A percentile compares a stretch with the other conserved stretches of the same genome.
phyloP scores from a whole-genome alignment of 371 early-diverging fungal genomes.

The Mucor saturninus region DNA sequence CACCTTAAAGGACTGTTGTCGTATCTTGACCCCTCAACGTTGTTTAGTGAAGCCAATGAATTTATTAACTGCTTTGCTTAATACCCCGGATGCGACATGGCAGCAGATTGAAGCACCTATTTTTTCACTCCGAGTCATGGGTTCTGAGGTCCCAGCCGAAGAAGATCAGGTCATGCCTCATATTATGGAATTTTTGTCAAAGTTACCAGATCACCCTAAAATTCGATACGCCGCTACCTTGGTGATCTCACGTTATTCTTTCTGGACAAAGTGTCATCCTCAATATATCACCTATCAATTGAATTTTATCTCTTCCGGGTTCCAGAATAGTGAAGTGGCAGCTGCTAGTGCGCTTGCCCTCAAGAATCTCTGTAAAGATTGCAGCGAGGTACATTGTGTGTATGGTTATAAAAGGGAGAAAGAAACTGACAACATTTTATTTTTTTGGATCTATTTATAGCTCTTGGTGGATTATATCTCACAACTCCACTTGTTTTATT shows the following conservation, averaged over 20 bases:
- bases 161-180: conserved; percentile 82
- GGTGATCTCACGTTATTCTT: conserved; percentile 94
- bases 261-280: conserved; percentile 91
- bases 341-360: conserved; percentile 90
- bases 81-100: conserved; percentile 65
- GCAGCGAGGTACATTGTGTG: conserved; percentile 67
- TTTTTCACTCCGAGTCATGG: conserved; percentile 93
- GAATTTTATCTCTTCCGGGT: conserved; percentile 84
- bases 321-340: conserved; percentile 82
- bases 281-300: conserved; percentile 90
- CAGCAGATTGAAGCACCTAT: conserved; percentile 94
- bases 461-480: conserved; percentile 70
- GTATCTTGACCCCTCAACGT: conserved; percentile 75
- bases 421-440: background rate
- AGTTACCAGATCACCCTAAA: conserved; percentile 87
- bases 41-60: conserved; percentile 77
- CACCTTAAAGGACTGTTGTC: conserved; percentile 94
- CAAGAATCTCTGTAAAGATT: conserved; percentile 88
- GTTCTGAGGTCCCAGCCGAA: conserved; percentile 72
- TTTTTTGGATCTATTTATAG: conserved; percentile 29
- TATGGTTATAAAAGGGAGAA: too few relatives aligned
- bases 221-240: conserved; percentile 93
- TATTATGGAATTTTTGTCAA: conserved; percentile 87
- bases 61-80: conserved; percentile 39
- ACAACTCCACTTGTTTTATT: conserved; percentile 81